phyloP scores from a whole-genome alignment of 176 grass and related monocot genomes.

The Cenchrus americanus region DNA sequence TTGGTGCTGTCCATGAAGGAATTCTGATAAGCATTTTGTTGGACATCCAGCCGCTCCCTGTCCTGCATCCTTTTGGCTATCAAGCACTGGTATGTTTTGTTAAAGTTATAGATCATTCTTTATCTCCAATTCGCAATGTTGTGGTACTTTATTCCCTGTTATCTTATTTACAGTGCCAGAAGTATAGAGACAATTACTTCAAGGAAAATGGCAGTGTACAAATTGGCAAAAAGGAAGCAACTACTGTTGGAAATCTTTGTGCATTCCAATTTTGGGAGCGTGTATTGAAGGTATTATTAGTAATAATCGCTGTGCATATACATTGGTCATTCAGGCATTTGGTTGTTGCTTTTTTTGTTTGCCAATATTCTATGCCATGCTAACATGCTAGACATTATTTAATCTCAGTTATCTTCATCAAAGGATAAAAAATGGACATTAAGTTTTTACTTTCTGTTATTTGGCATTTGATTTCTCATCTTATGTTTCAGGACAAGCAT shows the following conservation, averaged over 20 bases:
- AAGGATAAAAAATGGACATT: neutral
- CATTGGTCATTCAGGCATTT: conserved; percentile 15
- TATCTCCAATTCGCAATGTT: conserved; percentile 7
- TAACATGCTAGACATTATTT: conserved; percentile 6
- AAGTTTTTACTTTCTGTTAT: conserved; percentile 26
- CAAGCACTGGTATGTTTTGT: conserved; percentile 67
- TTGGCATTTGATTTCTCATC: neutral
- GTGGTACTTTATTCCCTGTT: conserved; percentile 37
- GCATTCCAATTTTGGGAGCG: conserved; percentile 94
- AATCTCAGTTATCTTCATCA: neutral
- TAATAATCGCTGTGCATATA: conserved; percentile 14
- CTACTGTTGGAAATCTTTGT: conserved; percentile 78
- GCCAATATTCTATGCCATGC: neutral
- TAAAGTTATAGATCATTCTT: conserved; percentile 9
- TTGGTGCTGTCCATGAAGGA: conserved; percentile 73
- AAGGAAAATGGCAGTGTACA: conserved; percentile 44
- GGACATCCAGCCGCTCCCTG: conserved; percentile 85
- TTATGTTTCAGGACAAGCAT: conserved; percentile 68
- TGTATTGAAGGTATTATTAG: conserved; percentile 77
- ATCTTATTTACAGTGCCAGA: conserved; percentile 62
- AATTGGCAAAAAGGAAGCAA: conserved; percentile 79
- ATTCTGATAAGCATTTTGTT: conserved; percentile 78
- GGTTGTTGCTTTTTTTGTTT: neutral
- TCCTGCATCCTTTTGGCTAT: conserved; percentile 84
- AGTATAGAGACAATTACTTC: conserved; percentile 69